Percentiles rank a stretch among this genome's conserved stretches.
phyloP scores from a whole-genome alignment of 2,329 filamentous ascomycete genomes.

The Fusarium sororula region DNA sequence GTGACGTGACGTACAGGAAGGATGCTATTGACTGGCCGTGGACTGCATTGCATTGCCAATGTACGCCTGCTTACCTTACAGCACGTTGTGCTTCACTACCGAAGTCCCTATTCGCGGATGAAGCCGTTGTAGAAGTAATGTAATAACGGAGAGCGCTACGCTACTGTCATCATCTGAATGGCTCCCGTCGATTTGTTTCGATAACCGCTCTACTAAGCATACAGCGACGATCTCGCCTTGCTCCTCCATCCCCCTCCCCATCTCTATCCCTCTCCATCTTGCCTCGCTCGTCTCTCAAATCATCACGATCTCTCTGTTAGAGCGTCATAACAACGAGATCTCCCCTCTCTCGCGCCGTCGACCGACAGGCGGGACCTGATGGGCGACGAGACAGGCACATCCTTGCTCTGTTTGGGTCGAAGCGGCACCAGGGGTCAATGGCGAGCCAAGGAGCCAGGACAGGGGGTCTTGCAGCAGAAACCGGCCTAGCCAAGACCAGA shows the following conservation, averaged over 20 bases:
- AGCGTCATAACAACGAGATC: slow-evolving; percentile 27
- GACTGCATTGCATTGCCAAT: not conserved
- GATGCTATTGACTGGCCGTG: not conserved
- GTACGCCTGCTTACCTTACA: not conserved
- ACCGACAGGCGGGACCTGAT: slow-evolving; percentile 29
- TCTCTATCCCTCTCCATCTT: not conserved
- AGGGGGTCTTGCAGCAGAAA: slow-evolving; percentile 17
- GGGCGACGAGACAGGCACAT: slow-evolving; percentile 2
- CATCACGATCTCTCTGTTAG: slow-evolving; percentile 14
- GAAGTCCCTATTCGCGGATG: slow-evolving; percentile 2
- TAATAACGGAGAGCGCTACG: not conserved
- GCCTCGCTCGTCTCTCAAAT: not conserved
- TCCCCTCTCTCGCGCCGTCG: slow-evolving; percentile 25
- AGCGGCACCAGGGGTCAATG: slow-evolving; percentile 18
- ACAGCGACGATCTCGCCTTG: not conserved
- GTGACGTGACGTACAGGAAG: slow-evolving; percentile 30
- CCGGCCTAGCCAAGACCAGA: slow-evolving; percentile 15
- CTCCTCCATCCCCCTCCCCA: not conserved
- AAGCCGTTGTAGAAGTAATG: not conserved
- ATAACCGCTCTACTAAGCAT: slow-evolving; percentile 4
- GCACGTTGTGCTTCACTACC: not conserved
- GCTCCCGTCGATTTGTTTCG: not conserved
- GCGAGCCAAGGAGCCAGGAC: slow-evolving; percentile 10
- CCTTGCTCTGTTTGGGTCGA: slow-evolving; percentile 9
- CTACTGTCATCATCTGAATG: slow-evolving; percentile 1